These are phyloP conservation scores for Epichloe uncinata DNA, from an alignment of 2,329 filamentous ascomycete genomes.

Conservation along the genomic window DNA sequence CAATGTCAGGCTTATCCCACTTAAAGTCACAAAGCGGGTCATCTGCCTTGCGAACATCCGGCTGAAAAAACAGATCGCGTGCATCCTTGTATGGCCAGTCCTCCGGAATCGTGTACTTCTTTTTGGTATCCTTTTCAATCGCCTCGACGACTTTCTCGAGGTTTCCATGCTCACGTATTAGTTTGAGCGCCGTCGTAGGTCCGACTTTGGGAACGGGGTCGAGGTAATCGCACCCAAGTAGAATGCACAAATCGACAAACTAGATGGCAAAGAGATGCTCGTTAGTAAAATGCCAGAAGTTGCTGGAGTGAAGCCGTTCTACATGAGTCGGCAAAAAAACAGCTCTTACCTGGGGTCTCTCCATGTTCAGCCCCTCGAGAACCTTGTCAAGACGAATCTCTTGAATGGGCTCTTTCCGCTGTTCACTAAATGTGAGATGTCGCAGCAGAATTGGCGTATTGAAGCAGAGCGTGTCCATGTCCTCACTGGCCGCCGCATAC, in stretches of 20 bases:
- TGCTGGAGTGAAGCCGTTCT: background rate
- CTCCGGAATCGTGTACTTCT: slow-evolving; percentile 78
- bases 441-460: slow-evolving; percentile 80
- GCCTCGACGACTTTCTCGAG: slow-evolving; percentile 78
- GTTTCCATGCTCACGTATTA: slow-evolving; percentile 83
- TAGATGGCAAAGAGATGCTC: slow-evolving; percentile 22
- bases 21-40: slow-evolving; percentile 90
- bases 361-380: slow-evolving; percentile 78
- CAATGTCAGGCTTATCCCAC: slow-evolving; percentile 87
- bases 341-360: slow-evolving; percentile 57
- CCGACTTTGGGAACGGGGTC: slow-evolving; percentile 93
- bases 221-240: slow-evolving; percentile 94
- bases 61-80: slow-evolving; percentile 79
- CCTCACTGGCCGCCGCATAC: slow-evolving; percentile 90
- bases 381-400: slow-evolving; percentile 85
- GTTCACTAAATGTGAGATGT: slow-evolving; percentile 93
- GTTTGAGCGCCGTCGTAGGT: slow-evolving; percentile 78
- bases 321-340: background rate
- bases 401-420: slow-evolving; percentile 93
- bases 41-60: slow-evolving; percentile 74
- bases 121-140: slow-evolving; percentile 63
- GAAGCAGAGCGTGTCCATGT: slow-evolving; percentile 98
- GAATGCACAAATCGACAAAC: slow-evolving; percentile 96
- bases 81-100: slow-evolving; percentile 95
- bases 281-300: slow-evolving; percentile 5